Base-by-base conservation (phyloP, 164 flowering plant genomes). In the Umbilicus rupestris region DNA sequence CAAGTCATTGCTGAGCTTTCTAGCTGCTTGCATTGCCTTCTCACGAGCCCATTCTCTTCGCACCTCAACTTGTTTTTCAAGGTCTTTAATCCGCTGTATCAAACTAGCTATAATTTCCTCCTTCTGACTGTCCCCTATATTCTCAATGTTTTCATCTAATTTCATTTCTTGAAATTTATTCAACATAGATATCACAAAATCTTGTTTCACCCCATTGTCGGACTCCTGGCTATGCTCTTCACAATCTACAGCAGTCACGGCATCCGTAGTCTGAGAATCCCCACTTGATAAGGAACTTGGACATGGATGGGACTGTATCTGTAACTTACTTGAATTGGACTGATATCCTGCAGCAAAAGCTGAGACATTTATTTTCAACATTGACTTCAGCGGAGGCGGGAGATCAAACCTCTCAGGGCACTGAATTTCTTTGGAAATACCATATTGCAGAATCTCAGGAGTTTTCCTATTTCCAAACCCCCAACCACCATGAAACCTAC, bases 21-120 rank as follows among this genome's bases (percentile, higher is more conserved):
- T 85, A 29, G 99, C 99, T 73, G 97, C 99, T 81, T 91, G 97
- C 92, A 94, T 79, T 62, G 99, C 99, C 78, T 85, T 94, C 77
- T 91, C 81, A 33, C 89, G 96, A 3, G 99, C 99, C 99, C 99
- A 94, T 22, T 91, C 99, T 68, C 81, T 91, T 42, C 96, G 72
- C 69, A 89, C 99, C 79, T 87, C 84, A 47, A 85, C 83, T 65
- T 88, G 96, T 62, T 49, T 85, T 76, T 85, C 96, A 3, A 94
- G 80, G 47, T 89, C 96, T 78, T 83, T 83, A 41, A 91, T 79
- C 78, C 88, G 92, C 73, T 85, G 81, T 45, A 82, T 68, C 66
- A 91, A 65, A 68, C 76, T 73, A 17, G 84, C 59, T 44, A 89
- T 71, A 79, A 82, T 76, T 74, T 89, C 96, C 76, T 84, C 86